Base-by-base conservation (phyloP, 2,329 filamentous ascomycete species). In the Ophiostoma sp. region DNA sequence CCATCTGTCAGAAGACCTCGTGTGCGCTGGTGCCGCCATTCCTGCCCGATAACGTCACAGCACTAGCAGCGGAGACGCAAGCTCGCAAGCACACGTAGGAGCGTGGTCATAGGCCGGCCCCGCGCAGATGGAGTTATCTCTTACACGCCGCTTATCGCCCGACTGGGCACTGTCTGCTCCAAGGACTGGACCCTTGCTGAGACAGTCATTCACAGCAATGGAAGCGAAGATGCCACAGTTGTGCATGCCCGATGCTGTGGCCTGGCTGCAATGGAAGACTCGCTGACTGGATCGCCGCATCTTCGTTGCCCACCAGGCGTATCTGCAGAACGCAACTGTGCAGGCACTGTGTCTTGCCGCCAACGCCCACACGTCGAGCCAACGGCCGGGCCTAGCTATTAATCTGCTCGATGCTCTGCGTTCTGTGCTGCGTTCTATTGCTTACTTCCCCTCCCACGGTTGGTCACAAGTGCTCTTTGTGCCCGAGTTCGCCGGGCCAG, bases 101-200 rank as follows among this genome's bases (percentile, higher is more conserved):
- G n/a, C 7, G 9, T 49, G 2, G 16, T 52, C 2, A n/a, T 52
- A n/a, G 47, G 5, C 47, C 18, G 11, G 55, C 55, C 55, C 55
- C 55, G 38, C 55, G 55, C 11, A 60, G 55, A 38, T 60, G 55
- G 55, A 18, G 27, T 60, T 38, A 60, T 38, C 55, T 60, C 55
- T 60, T 60, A 60, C 55, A 60, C 55, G 55, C 27, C 7, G 55
- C 49, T 40, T 60, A 60, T 60, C 55, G 55, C 55, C 38, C 27
- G 55, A 38, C 27, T 27, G 27, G 27, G 27, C 27, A 27, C 27
- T 27, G 27, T 27, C 27, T 27, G 27, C 27, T 27, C 27, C 27
- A 27, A 27, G 27, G 55, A 60, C 55, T 8, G 11, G 55, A 60
- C n/a, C 67, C 45, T 65, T 58, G 58, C 27, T 27, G 27, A 60